Percentiles rank a stretch among this genome's conserved stretches.
Evolutionary conservation across 768 basidiomycete genomes (phyloP).

Genomic region (Hirschioporus abietinus): DNA sequence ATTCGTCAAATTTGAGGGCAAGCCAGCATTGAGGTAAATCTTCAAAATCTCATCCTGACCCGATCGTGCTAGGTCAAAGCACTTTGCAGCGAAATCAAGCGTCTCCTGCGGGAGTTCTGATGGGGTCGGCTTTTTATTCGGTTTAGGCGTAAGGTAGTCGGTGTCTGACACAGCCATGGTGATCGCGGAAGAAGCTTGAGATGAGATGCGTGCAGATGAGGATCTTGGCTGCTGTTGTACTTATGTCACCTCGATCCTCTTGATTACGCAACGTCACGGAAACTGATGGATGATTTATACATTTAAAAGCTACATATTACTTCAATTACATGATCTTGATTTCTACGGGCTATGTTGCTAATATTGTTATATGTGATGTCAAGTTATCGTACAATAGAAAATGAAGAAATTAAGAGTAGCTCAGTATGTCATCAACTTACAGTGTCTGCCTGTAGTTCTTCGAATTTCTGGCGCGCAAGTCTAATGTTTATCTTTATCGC

Average conservation of each 20-base stretch:
- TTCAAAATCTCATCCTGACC: slow-evolving; percentile 50
- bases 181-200: not conserved
- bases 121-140: not conserved
- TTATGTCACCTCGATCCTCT: no score
- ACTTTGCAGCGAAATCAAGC: slow-evolving; percentile 52
- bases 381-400: not conserved
- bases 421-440: not conserved
- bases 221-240: no score
- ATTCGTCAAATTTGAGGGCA: slow-evolving; percentile 71
- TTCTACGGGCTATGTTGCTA: no score
- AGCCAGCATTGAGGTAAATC: slow-evolving; percentile 59
- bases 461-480: slow-evolving; percentile 82
- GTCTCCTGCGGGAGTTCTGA: slow-evolving; percentile 30
- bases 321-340: no score
- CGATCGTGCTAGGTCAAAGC: slow-evolving; percentile 69
- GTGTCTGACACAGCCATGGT: not conserved
- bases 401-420: no score
- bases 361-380: no score
- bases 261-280: no score
- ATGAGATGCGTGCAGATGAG: no score
- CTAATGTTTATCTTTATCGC: slow-evolving; percentile 85
- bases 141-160: not conserved
- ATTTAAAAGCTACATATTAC: no score
- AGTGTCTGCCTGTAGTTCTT: slow-evolving; percentile 76
- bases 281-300: no score